Conservation (phyloP, 2,329 filamentous ascomycete genomes). For the Colletotrichum ledebouriae region DNA sequence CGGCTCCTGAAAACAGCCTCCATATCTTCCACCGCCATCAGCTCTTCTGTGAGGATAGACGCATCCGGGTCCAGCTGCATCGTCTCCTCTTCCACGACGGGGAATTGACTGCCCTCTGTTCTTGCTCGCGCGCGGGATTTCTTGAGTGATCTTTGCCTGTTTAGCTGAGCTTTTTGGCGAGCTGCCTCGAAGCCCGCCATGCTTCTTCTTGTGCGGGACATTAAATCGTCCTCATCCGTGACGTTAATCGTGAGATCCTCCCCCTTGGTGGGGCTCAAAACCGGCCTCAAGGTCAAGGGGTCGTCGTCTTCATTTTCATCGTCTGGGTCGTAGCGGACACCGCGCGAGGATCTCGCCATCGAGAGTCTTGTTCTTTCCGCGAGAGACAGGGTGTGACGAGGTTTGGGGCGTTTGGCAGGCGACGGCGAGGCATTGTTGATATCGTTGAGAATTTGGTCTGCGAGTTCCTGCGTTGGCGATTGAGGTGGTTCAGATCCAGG, state of each 20-base stretch:
- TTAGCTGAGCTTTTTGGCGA: slow-evolving; percentile 71
- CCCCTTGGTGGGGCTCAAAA: slow-evolving; percentile 20
- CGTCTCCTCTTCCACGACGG: slow-evolving; percentile 59
- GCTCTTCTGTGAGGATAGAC: slow-evolving; percentile 72
- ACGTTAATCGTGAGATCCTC: slow-evolving; percentile 45
- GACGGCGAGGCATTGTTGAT: slow-evolving; percentile 70
- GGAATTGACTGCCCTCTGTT: slow-evolving; percentile 62
- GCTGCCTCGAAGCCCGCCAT: slow-evolving; percentile 74
- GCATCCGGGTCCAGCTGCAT: slow-evolving; percentile 50
- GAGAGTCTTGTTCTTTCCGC: slow-evolving; percentile 85
- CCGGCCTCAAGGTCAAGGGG: slow-evolving; percentile 41
- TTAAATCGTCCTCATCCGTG: slow-evolving; percentile 63
- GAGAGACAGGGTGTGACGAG: slow-evolving; percentile 72
- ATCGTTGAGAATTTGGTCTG: slow-evolving; percentile 68
- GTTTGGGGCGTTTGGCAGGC: slow-evolving; percentile 62
- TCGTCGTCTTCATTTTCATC: slow-evolving; percentile 50
- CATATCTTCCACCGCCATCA: slow-evolving; percentile 81
- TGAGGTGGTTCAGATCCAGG: slow-evolving; percentile 42
- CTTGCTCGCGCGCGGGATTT: slow-evolving; percentile 53
- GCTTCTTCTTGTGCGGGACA: slow-evolving; percentile 69
- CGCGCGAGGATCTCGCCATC: slow-evolving; percentile 74
- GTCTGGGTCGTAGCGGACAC: slow-evolving; percentile 44
- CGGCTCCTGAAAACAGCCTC: slow-evolving; percentile 87
- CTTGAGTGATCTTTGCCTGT: slow-evolving; percentile 65
- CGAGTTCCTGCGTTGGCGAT: slow-evolving; percentile 64